phyloP scores from a whole-genome alignment of 108 stramenopile species.

The Schizochytrium sp. region DNA sequence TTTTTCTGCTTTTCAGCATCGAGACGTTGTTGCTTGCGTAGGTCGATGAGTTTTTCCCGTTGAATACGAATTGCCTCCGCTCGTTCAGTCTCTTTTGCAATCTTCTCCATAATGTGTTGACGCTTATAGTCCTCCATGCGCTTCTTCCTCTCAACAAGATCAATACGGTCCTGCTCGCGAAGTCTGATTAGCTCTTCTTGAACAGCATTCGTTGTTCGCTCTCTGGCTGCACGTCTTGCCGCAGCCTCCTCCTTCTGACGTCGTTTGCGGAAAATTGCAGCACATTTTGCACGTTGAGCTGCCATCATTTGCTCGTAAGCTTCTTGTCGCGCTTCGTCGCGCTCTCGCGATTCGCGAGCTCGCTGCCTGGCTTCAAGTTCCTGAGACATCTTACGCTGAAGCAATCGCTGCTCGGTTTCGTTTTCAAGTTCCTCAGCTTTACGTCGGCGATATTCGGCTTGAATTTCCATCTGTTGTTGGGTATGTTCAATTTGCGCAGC shows the following conservation, averaged over 20 bases:
- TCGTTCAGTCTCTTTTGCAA: conserved; percentile 6
- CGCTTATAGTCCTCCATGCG: conserved; percentile 57
- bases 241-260: background rate
- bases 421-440: conserved; percentile 4
- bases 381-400: background rate
- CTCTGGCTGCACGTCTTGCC: conserved; percentile 32
- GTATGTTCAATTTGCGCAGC: background rate
- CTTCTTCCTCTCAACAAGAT: background rate
- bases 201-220: conserved; percentile 1
- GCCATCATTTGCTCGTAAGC: conserved; percentile 24
- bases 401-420: background rate
- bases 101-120: conserved; percentile 32
- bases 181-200: conserved; percentile 32
- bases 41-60: conserved; percentile 16
- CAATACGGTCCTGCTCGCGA: conserved; percentile 46
- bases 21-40: conserved; percentile 13
- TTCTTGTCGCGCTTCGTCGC: background rate
- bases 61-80: conserved; percentile 13
- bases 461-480: conserved; percentile 1
- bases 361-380: background rate
- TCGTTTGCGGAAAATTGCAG: background rate
- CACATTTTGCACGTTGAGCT: background rate
- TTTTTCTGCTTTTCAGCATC: conserved; percentile 22
- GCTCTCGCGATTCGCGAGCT: conserved; percentile 6
- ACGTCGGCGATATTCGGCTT: background rate